phyloP scores from a whole-genome alignment of 768 basidiomycete species.

The Lactifluus piperatus region DNA sequence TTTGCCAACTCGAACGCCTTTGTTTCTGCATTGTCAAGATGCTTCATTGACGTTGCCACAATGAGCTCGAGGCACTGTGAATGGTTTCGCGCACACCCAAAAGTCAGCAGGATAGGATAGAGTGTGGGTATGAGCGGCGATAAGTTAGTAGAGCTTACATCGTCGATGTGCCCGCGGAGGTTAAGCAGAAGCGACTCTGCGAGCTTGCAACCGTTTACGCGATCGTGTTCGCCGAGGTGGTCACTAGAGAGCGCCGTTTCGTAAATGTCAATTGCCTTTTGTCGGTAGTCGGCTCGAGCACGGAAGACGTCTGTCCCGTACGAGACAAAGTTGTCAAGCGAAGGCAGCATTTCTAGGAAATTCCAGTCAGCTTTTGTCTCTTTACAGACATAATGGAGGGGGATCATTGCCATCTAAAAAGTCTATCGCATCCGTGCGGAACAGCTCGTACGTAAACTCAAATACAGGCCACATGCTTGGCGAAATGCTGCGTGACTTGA shows the following conservation, averaged over 20 bases:
- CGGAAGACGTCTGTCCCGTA: conserved; percentile 74
- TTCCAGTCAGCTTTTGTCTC: not conserved
- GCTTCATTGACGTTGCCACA: conserved; percentile 49
- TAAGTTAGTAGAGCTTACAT: conserved; percentile 38
- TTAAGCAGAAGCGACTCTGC: conserved; percentile 78
- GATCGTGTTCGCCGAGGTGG: conserved; percentile 76
- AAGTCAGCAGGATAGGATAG: not conserved
- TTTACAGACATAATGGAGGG: not conserved
- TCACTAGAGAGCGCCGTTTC: conserved; percentile 58
- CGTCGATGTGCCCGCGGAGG: conserved; percentile 67
- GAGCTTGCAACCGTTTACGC: conserved; percentile 76
- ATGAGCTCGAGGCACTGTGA: conserved; percentile 55
- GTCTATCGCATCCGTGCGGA: conserved; percentile 78
- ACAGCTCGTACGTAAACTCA: conserved; percentile 70
- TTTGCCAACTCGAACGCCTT: conserved; percentile 62
- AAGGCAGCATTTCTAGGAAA: conserved; percentile 71
- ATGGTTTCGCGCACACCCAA: conserved; percentile 3
- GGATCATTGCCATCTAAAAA: conserved; percentile 59
- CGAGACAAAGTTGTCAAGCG: conserved; percentile 82
- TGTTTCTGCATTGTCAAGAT: conserved; percentile 56
- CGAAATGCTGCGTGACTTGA: conserved; percentile 66
- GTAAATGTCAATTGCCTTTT: conserved; percentile 80
- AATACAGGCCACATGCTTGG: conserved; percentile 84
- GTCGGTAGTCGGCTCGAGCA: conserved; percentile 61
- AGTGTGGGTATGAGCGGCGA: not conserved